Percentiles rank a stretch among this genome's conserved stretches.
These are phyloP conservation scores for Solanum hybrid DNA, from an alignment of 305 asterid species.

Conservation along the genomic window DNA sequence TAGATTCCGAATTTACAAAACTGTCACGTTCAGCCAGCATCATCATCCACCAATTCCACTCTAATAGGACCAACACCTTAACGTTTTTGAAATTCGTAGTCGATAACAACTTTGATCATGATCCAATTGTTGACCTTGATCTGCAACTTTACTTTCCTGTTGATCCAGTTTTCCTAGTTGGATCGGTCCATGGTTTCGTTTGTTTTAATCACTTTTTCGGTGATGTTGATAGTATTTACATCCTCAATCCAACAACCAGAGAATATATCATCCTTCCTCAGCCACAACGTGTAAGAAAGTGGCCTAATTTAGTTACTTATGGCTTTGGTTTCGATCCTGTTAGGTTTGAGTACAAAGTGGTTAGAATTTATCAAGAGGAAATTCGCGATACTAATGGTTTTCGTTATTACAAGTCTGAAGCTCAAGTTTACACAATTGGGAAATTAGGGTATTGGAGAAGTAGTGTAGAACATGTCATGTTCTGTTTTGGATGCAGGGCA, in stretches of 20 bases:
- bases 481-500: not conserved
- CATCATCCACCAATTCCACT: constrained; percentile 22
- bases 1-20: constrained; percentile 14
- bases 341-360: constrained; percentile 31
- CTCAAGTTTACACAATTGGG: not conserved
- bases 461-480: not conserved
- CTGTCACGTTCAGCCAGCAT: constrained; percentile 23
- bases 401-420: not conserved
- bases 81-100: constrained; percentile 23
- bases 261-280: constrained; percentile 30
- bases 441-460: not conserved
- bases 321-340: constrained; percentile 32
- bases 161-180: too few relatives aligned
- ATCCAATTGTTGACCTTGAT: too few relatives aligned
- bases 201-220: constrained; percentile 24
- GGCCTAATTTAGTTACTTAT: constrained; percentile 26
- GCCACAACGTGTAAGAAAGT: constrained; percentile 9
- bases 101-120: not conserved
- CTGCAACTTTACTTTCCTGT: too few relatives aligned
- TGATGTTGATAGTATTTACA: constrained; percentile 19
- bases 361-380: constrained; percentile 28
- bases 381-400: not conserved
- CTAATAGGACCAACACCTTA: not conserved
- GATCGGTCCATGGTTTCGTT: constrained; percentile 30
- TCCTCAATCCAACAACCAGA: constrained; percentile 43